Conservation (phyloP, 345 rosid species). For the Excoecaria agallocha region DNA sequence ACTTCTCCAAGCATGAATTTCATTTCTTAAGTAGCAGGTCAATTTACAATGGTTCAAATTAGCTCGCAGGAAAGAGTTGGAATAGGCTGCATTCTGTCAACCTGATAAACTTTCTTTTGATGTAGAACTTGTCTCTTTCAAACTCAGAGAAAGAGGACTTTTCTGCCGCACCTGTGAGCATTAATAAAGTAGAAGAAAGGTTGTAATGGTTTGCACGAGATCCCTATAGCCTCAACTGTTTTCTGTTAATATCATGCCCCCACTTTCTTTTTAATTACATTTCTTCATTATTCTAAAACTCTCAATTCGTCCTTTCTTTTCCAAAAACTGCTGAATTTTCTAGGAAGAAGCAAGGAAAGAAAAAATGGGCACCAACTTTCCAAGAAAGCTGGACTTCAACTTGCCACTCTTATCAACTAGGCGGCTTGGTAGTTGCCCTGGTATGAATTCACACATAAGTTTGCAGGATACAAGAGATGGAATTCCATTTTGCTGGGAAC, state of each 20-base stretch:
- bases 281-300: conserved; percentile 11
- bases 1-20: no score
- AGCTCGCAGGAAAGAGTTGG: neutral
- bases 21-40: neutral
- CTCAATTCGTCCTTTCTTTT: neutral
- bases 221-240: conserved; percentile 37
- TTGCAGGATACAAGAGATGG: conserved; percentile 31
- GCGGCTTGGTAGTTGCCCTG: conserved; percentile 29
- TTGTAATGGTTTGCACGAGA: conserved; percentile 52
- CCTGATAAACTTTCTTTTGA: conserved; percentile 5
- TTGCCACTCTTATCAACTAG: conserved; percentile 70
- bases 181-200: conserved; percentile 34
- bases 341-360: conserved; percentile 24
- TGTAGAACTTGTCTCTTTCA: conserved; percentile 13
- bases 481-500: conserved; percentile 89
- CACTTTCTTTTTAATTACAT: conserved; percentile 14
- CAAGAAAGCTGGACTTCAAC: conserved; percentile 61
- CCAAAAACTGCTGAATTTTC: conserved; percentile 1
- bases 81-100: conserved; percentile 1
- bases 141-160: conserved; percentile 7
- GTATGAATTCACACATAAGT: conserved; percentile 15
- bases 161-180: conserved; percentile 39
- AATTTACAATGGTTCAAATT: neutral
- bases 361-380: conserved; percentile 34
- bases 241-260: conserved; percentile 29